phyloP scores from a whole-genome alignment of 495 filamentous ascomycete species.

The Neurospora sp. region DNA sequence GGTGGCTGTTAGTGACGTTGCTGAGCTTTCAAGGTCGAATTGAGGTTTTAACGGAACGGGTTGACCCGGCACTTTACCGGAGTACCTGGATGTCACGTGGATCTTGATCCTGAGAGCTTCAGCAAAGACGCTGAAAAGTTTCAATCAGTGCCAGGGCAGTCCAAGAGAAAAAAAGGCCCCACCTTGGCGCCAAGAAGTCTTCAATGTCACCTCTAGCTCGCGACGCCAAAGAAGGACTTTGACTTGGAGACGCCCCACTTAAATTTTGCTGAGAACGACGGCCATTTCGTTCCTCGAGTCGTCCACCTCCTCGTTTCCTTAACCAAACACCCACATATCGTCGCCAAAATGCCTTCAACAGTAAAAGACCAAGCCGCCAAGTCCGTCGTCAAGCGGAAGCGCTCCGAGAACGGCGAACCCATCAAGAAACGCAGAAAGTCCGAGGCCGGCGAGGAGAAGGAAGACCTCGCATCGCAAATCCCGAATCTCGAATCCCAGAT shows the following conservation, averaged over 20 bases:
- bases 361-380: conserved; percentile 12
- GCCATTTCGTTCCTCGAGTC: background rate
- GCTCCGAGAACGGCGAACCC: conserved; percentile 31
- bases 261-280: conserved; percentile 10
- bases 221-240: background rate
- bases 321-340: background rate
- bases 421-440: conserved; percentile 41
- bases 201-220: background rate
- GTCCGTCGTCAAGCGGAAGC: conserved; percentile 35
- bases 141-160: background rate
- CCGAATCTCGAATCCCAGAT: conserved; percentile 65
- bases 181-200: background rate
- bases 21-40: conserved; percentile 30
- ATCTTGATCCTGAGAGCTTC: background rate
- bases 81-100: conserved; percentile 20
- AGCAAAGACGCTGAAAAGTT: background rate
- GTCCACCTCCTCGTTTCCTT: background rate
- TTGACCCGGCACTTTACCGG: conserved; percentile 22
- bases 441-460: conserved; percentile 22
- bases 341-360: conserved; percentile 16
- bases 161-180: background rate
- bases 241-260: conserved; percentile 14
- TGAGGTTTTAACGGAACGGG: conserved; percentile 43
- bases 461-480: conserved; percentile 45
- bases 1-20: conserved; percentile 25